Evolutionary conservation across 768 basidiomycete genomes (phyloP), one percentile per base, ranked within the genome.

Genomic region (Mycena belliarum): DNA sequence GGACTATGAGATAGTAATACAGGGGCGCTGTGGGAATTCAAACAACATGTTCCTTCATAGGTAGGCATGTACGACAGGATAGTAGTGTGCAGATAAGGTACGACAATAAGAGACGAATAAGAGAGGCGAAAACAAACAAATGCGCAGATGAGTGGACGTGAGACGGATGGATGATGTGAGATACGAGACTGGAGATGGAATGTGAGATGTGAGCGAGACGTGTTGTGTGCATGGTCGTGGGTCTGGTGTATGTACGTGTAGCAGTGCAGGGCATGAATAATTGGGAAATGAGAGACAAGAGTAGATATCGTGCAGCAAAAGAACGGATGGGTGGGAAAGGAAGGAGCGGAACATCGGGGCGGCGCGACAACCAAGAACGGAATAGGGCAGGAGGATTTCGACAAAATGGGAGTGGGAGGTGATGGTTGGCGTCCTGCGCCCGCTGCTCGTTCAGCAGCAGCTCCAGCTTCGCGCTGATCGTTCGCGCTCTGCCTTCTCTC

Each of bases 401-500:
- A 43, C 42, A 43, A 2, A 23, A 25, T 24, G 45, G 24, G 29
- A 52, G 25, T 46, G 52, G 46, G 28, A n/a, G n/a, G n/a, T n/a
- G n/a, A n/a, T n/a, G n/a, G n/a, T n/a, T 9, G 55, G 49, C 47
- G 46, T 24, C 29, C 46, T 10, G 46, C 46, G 46, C 46, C 46
- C 15, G 24, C 24, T 18, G 20, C n/a, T n/a, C n/a, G 24, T 2
- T 44, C 24, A 44, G 43, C 43, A 44, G 43, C 43, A 26, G 25
- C 43, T 44, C 43, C 43, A 24, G 23, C 43, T 9, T 16, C 43
- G 43, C 3, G 43, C 43, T 16, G 43, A 24, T 6, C 43, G 43
- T 35, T 63, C 62, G 24, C 62, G 79, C 57, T 73, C 74, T 42
- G 78, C 77, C 64, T 80, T 82, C 66, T 77, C 79, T 45, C 81